Conservation (phyloP, 345 rosid genomes). For the Eucalyptus regnans region DNA sequence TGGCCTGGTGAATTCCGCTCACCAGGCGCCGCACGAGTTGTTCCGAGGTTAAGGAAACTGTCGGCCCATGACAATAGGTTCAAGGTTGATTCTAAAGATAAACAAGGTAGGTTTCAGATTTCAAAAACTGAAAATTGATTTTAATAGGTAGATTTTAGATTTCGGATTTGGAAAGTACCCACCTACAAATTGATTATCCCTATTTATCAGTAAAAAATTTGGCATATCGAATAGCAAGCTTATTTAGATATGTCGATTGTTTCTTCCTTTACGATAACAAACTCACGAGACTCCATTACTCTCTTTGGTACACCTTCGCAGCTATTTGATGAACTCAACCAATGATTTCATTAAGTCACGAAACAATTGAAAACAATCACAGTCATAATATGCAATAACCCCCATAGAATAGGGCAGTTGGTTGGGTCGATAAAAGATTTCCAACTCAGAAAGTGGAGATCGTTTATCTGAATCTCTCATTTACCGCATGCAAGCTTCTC, state of each 20-base stretch:
- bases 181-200: background rate
- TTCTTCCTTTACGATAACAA: background rate
- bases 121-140: accelerated
- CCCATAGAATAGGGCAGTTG: background rate
- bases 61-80: background rate
- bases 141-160: accelerated
- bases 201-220: accelerated
- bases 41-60: too few species aligned
- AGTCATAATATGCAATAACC: background rate
- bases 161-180: accelerated
- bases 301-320: background rate
- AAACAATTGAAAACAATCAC: background rate
- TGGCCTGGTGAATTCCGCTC: too few species aligned
- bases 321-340: background rate
- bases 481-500: background rate
- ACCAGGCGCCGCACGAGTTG: too few species aligned
- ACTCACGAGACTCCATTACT: background rate
- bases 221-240: background rate
- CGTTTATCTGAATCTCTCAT: accelerated
- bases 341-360: background rate
- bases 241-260: background rate
- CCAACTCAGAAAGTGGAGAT: background rate
- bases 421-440: background rate
- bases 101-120: accelerated
- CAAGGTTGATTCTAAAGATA: too few species aligned